Evolutionary conservation across 1,284 basidiomycete genomes (phyloP), one percentile per base, ranked within the genome.

Genomic region (Heterobasidion irregulare): DNA sequence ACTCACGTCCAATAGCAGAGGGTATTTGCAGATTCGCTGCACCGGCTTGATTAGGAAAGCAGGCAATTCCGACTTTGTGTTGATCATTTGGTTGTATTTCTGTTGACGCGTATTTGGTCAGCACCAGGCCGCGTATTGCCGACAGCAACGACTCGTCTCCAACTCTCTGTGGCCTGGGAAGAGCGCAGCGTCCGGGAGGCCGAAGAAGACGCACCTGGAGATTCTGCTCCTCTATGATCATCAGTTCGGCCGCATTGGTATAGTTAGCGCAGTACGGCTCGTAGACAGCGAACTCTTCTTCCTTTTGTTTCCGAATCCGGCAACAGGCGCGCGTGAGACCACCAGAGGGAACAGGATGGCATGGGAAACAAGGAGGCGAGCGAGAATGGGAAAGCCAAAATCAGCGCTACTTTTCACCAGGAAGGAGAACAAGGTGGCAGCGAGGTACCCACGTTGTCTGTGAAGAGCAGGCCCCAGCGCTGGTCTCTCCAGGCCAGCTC

Each of bases 211-310:
- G 72, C 67, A 94, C 92, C 70, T 82, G 75, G 50, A 97, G 78
- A 63, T 87, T 89, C 63, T 87, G 83, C 70, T 92, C 91, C 66
- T 93, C 89, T 57, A 84, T 83, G 54, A 94, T 80, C 76, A 96
- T 86, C 47, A 95, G 80, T 54, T 93, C 86, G 67, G 89, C 83
- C 51, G 93, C 88, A 67, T 88, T 84, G 44, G 89, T 90, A 72
- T 95, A 95, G 72, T 99, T 98, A 48, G 94, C 94, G 70, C 96
- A 99, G 70, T 98, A 99, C 5, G 95, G 94, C 66, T 97, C 94
- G 71, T 99, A 99, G 43, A 93, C 91, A 50, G 84, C 80, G 67
- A 98, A 97, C 63, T 94, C 91, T 57, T 92, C 83, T 78, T 99
- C 96, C 90, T 94, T 76, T 78, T 77, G 72, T 78, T 74, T 68